Base-by-base conservation (phyloP, 2,329 filamentous ascomycete species). In the Cladophialophora bantiana region DNA sequence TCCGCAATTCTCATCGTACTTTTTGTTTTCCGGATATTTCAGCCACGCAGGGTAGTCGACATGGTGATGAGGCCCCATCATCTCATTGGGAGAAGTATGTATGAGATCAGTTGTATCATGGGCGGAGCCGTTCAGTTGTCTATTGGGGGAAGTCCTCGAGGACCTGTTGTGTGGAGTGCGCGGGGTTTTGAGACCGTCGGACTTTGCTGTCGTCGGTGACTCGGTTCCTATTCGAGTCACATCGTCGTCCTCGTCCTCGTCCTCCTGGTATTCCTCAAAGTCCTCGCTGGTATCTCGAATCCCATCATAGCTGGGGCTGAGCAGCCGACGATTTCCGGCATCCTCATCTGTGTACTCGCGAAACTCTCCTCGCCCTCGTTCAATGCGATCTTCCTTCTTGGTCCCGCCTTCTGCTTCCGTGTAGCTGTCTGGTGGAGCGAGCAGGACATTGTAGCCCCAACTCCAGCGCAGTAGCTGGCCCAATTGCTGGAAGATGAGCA, bases 401-500 rank as follows among this genome's bases (percentile, higher is more conserved):
- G 76, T 78, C 45, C 78, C 74, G 40, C 81, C 79, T 2, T 74
- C 74, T 56, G 79, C 79, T 71, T 81, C 81, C 55, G 81, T 74
- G 67, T 82, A 82, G 26, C 82, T 79, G 18, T 90, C 88, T 71
- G 92, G 90, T 18, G 94, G 93, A 18, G 94, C 94, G n/a, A 99
- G 83, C 18, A 99, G 84, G 42, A 98, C 89, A 74, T 97, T 93
- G 78, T 97, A 98, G 10, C 95, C 95, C 95, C 95, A 99, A 70
- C 92, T 97, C 95, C 95, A 99, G 66, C 95, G 88, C 20, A 99
- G 89, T 32, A 98, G 83, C 79, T 99, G 95, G 26, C 95, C 95
- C 2, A 99, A 87, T 78, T 99, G 95, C 80, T 99, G 95, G 81
- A 99, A 99, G 72, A 99, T 96, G 68, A 99, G 85, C 10, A 99